A percentile compares a stretch with the other conserved stretches of the same genome.
Conservation (phyloP, 1,284 basidiomycete genomes). For the Gomphus sp. region DNA sequence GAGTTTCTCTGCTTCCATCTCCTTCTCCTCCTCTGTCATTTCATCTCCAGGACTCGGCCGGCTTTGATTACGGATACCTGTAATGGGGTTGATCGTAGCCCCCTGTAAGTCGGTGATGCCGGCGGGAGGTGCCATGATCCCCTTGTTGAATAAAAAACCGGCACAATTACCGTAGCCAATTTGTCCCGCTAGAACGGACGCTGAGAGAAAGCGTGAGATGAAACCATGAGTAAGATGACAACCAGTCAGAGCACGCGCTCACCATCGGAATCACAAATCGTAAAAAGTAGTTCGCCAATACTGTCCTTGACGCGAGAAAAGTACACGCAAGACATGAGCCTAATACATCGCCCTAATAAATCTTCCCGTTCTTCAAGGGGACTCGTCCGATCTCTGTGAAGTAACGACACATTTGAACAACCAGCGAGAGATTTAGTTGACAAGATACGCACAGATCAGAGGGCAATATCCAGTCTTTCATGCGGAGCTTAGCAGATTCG, state of each 20-base stretch:
- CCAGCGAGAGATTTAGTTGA: neutral
- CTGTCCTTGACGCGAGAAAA: constrained; percentile 63
- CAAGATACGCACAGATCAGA: constrained; percentile 40
- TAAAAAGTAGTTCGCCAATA: constrained; percentile 80
- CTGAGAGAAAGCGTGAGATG: constrained; percentile 26
- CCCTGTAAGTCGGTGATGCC: constrained; percentile 30
- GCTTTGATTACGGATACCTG: constrained; percentile 41
- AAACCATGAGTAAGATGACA: constrained; percentile 3
- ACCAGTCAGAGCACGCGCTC: constrained; percentile 18
- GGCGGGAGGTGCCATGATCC: constrained; percentile 51
- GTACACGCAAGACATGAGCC: constrained; percentile 68
- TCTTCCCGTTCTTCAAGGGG: constrained; percentile 66
- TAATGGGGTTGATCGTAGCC: constrained; percentile 71
- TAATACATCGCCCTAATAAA: constrained; percentile 67
- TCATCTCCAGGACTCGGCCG: constrained; percentile 27
- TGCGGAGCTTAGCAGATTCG: constrained; percentile 40
- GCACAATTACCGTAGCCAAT: constrained; percentile 91
- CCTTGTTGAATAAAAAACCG: constrained; percentile 85
- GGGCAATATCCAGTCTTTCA: constrained; percentile 65
- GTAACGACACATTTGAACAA: neutral
- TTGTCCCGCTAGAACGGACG: constrained; percentile 55
- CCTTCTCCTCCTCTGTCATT: constrained; percentile 91
- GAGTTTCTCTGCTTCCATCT: constrained; percentile 81
- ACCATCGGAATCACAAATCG: constrained; percentile 76
- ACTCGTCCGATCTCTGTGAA: constrained; percentile 53